Evolutionary conservation across 139 green algal species (phyloP).

Genomic region (Tetratostichococcus sp.): DNA sequence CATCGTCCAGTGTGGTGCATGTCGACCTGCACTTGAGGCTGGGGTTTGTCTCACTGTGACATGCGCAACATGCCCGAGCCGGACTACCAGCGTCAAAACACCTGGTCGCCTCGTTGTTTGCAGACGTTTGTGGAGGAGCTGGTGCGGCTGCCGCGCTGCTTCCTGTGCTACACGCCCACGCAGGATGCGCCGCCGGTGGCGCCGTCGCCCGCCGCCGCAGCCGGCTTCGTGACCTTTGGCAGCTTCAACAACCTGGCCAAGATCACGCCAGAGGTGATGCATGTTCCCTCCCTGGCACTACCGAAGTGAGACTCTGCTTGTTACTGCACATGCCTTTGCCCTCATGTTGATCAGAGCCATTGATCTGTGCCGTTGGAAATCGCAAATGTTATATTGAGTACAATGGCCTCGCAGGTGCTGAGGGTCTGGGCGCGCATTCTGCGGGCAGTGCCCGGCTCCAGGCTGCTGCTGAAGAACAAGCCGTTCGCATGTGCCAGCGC

Average conservation of each 20-base stretch:
- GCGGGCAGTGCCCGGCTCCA: slow-evolving; percentile 53
- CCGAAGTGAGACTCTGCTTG: no score
- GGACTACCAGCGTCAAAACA: no score
- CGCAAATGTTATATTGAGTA: no score
- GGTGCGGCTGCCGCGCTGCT: slow-evolving; percentile 83
- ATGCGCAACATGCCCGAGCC: no score
- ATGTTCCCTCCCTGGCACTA: background rate
- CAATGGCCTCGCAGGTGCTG: slow-evolving; percentile 55
- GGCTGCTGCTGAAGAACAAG: slow-evolving; percentile 96
- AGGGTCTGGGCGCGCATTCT: slow-evolving; percentile 77
- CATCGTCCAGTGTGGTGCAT: no score
- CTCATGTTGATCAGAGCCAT: no score
- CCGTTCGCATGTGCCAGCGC: slow-evolving; percentile 84
- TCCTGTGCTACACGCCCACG: slow-evolving; percentile 95
- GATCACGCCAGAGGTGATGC: slow-evolving; percentile 66
- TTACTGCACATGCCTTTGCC: no score
- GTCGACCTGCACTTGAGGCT: no score
- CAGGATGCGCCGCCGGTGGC: slow-evolving; percentile 71
- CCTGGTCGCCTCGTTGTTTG: no score
- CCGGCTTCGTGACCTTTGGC: slow-evolving; percentile 94
- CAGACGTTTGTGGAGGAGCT: slow-evolving; percentile 78
- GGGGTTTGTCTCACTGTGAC: no score
- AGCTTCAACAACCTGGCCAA: slow-evolving; percentile 98
- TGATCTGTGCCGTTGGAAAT: no score
- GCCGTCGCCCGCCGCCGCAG: slow-evolving; percentile 53